Evolutionary conservation across 2,329 filamentous ascomycete species (phyloP), one percentile per base, ranked within the genome.

Genomic region (Penicillium janthinellum): DNA sequence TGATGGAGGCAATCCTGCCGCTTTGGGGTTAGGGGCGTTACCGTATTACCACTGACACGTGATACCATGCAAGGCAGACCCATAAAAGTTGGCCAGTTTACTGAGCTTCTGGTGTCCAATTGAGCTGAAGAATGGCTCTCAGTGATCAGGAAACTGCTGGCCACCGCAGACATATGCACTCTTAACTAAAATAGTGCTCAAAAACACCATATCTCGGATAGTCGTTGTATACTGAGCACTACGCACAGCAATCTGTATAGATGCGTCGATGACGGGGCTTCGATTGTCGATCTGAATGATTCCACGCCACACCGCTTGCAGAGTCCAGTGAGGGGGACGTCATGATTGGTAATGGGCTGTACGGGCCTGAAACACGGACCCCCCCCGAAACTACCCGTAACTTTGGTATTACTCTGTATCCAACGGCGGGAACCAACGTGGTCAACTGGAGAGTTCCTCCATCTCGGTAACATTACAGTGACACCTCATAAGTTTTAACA

Each of bases 261-360:
- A 47, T 47, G 42, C 42, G 35, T 58, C 56, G 48, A 61, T 56
- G 47, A 55, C 49, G 45, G 57, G 51, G 51, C 14, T 34, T 31
- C 15, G 57, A 54, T 57, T 2, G 62, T 39, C 54, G 58, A 60
- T 63, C 58, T 47, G 28, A 22, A 61, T 59, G 57, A 65, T 65
- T 59, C 59, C 63, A 63, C 65, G 60, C 59, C 60, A 63, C 65
- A 67, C 64, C 65, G 65, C 65, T 67, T 64, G 64, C 63, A 62
- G 59, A 39, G 35, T 54, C 52, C 39, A 54, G 25, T 44, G 15
- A 35, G 14, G 44, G 57, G 58, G 38, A 64, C 63, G 63, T 67
- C 63, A 67, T 65, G 54, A 65, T 65, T 49, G 38, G 58, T 62
- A 62, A 54, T 56, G 17, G 41, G 50, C 15, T n/a, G 50, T 60